These are phyloP conservation scores for Larix kaempferi DNA, from an alignment of 75 land plant species.

Conservation along the genomic window DNA sequence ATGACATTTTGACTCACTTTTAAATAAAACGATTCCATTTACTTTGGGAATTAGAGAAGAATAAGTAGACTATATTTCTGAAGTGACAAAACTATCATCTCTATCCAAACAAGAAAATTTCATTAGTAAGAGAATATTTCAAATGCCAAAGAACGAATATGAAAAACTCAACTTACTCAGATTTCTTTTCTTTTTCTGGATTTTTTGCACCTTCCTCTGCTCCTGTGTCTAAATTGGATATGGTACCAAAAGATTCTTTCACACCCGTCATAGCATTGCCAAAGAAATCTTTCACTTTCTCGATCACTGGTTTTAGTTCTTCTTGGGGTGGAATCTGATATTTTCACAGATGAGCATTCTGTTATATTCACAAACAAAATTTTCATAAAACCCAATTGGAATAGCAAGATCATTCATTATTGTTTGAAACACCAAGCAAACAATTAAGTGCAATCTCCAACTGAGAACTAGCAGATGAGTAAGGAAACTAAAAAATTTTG, in stretches of 20 bases:
- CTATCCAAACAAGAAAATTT: neutral
- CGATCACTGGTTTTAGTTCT: constrained; percentile 79
- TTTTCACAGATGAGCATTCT: neutral
- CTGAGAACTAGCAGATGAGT: neutral
- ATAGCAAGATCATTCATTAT: neutral
- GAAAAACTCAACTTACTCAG: constrained; percentile 27
- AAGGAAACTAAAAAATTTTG: neutral
- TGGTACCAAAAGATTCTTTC: constrained; percentile 79
- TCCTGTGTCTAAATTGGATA: constrained; percentile 33
- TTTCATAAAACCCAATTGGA: neutral
- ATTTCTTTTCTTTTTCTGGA: constrained; percentile 28
- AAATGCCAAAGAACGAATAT: neutral
- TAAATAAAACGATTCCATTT: neutral
- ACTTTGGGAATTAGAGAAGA: neutral
- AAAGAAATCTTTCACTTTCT: constrained; percentile 91
- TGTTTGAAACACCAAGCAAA: neutral
- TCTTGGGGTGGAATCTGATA: constrained; percentile 82
- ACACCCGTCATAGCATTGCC: constrained; percentile 56
- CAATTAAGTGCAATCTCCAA: neutral
- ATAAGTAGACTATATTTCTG: neutral
- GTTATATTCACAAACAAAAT: neutral
- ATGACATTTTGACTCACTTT: neutral
- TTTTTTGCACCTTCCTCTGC: constrained; percentile 24
- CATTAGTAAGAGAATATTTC: neutral
- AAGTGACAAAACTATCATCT: neutral